phyloP scores from a whole-genome alignment of 495 filamentous ascomycete genomes.

The Venustampulla echinocandica region DNA sequence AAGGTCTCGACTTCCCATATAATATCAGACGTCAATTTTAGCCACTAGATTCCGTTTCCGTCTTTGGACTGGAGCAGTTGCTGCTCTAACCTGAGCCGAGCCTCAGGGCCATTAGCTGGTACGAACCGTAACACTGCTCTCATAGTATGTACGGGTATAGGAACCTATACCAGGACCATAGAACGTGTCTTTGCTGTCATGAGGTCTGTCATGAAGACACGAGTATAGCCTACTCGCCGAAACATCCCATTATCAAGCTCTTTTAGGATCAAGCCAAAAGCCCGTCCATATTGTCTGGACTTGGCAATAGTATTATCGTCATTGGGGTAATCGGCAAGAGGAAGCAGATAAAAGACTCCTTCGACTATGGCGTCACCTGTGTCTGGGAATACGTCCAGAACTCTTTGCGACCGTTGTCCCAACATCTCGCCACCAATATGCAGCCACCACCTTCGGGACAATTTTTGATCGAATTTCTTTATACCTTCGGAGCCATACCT shows the following conservation, averaged over 20 bases:
- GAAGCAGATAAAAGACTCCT: slow-evolving; percentile 1
- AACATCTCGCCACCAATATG: slow-evolving; percentile 2
- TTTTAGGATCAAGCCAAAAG: slow-evolving; percentile 4
- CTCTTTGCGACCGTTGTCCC: slow-evolving; percentile 1
- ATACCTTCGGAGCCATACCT: not conserved
- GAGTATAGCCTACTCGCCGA: slow-evolving; percentile 3
- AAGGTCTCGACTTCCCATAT: too few relatives aligned
- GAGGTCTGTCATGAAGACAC: not conserved
- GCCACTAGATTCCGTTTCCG: too few relatives aligned
- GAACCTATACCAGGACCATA: not conserved
- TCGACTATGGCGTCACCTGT: slow-evolving; percentile 1
- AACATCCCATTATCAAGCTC: not conserved
- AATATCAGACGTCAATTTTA: too few relatives aligned
- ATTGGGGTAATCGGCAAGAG: not conserved
- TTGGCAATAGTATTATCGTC: not conserved
- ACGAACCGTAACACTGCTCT: too few relatives aligned
- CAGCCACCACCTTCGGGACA: not conserved
- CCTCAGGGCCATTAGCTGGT: too few relatives aligned
- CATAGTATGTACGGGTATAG: too few relatives aligned
- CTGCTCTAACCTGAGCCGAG: too few relatives aligned
- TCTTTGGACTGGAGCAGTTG: too few relatives aligned
- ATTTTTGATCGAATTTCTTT: not conserved
- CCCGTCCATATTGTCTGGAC: not conserved
- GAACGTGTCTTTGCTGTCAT: slow-evolving; percentile 1
- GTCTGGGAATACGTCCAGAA: slow-evolving; percentile 3